Base-by-base conservation (phyloP, 306 rosid species). In the Cucurbita pepo region DNA sequence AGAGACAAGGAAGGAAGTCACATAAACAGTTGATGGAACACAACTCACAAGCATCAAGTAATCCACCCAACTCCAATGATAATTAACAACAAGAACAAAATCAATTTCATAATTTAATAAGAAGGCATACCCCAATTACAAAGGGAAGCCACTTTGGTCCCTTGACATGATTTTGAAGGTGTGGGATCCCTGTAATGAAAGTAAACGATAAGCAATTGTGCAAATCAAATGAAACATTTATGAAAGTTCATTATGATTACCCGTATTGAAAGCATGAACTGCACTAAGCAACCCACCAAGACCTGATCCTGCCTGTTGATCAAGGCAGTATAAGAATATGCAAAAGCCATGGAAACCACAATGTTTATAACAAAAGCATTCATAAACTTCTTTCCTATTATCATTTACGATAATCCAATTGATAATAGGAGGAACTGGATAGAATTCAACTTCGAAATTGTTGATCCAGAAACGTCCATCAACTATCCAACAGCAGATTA, bases 101-200 rank as follows among this genome's bases (percentile, higher is more conserved):
- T 3, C 55, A 30, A 66, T 21, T 45, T 25, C 21, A 45, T 21
- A 67, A 47, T 43, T 50, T 56, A 73, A 7, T 16, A 56, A 5
- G n/a, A 13, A 73, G 56, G 21, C 50, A 47, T 81, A 89, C 96
- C 99, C 96, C 99, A 45, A 83, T 91, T 30, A 85, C 73, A 64
- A 91, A 89, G 79, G 99, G 99, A 79, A 94, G 88, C 99, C 99
- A 94, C 88, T 85, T 94, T 45, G 98, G 96, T 80, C 99, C 97
- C 87, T 89, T 90, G 43, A 94, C 72, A 62, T 79, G 85, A 69
- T 74, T 86, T 80, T 91, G 96, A 75, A 94, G 90, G 84, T 83
- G 86, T 0, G 95, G 99, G 45, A 91, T 82, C 52, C 99, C 97
- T 94, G 78, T 75, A 86, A 79, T 77, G 61, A 77, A 60, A 79